Evolutionary conservation across 768 basidiomycete species (phyloP).

Genomic region (Gymnopilus junonius): DNA sequence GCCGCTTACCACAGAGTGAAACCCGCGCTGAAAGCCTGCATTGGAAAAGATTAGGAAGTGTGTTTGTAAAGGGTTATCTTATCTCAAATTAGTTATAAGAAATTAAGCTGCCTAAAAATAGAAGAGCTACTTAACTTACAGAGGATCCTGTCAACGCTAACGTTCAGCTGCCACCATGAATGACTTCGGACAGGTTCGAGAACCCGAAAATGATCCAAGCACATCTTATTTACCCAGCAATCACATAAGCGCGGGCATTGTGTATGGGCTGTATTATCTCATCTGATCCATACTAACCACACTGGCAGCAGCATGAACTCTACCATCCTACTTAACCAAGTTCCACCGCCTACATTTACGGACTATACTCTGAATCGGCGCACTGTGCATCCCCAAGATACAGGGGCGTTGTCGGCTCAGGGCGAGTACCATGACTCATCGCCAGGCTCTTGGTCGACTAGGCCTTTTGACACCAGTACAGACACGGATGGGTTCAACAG

Average conservation of each 20-base stretch:
- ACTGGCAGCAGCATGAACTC: no score
- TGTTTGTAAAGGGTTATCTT: not conserved
- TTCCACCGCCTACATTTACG: constrained; percentile 18
- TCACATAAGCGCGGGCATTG: constrained; percentile 24
- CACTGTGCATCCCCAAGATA: constrained; percentile 16
- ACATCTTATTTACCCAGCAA: constrained; percentile 21
- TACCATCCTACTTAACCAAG: no score
- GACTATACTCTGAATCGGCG: constrained; percentile 28
- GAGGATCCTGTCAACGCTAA: not conserved
- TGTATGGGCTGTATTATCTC: constrained; percentile 18
- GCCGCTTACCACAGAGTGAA: not conserved
- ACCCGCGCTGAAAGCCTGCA: no score
- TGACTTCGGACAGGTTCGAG: constrained; percentile 27
- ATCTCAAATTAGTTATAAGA: not conserved
- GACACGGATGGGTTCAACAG: not conserved
- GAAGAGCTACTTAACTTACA: not conserved
- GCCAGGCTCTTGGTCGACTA: not conserved
- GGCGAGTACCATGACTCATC: not conserved
- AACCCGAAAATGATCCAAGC: constrained; percentile 26
- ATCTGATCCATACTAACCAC: not conserved
- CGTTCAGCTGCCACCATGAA: constrained; percentile 19
- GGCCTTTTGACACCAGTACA: not conserved
- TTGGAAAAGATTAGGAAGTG: no score
- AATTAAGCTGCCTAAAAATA: constrained; percentile 2
- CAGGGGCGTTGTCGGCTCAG: constrained; percentile 15